Evolutionary conservation across 306 rosid genomes (phyloP).

Genomic region (Astragalus membranaceus): DNA sequence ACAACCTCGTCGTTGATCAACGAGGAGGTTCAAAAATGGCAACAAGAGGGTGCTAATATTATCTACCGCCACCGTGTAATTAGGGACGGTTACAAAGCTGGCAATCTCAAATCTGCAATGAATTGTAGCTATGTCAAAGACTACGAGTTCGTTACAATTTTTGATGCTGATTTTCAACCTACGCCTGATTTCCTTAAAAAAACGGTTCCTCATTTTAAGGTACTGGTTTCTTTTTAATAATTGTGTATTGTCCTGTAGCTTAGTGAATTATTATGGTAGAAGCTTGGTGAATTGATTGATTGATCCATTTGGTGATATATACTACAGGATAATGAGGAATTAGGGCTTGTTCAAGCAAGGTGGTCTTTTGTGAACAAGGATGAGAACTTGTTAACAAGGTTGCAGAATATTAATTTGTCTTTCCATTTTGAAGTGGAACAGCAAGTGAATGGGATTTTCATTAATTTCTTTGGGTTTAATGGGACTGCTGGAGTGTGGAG

Average conservation of each 20-base stretch:
- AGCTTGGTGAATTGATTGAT: background rate
- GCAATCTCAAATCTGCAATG: slow-evolving; percentile 97
- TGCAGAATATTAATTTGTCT: slow-evolving; percentile 78
- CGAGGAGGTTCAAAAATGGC: slow-evolving; percentile 88
- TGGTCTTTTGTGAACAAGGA: slow-evolving; percentile 98
- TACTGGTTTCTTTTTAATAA: slow-evolving; percentile 13
- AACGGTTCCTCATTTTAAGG: slow-evolving; percentile 93
- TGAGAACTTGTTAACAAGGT: slow-evolving; percentile 76
- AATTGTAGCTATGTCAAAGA: slow-evolving; percentile 81
- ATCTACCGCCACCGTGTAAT: slow-evolving; percentile 79
- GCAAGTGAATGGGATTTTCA: slow-evolving; percentile 80
- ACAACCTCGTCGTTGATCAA: slow-evolving; percentile 57
- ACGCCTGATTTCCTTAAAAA: slow-evolving; percentile 69
- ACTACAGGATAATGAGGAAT: slow-evolving; percentile 60
- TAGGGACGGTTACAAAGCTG: slow-evolving; percentile 94
- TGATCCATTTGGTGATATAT: background rate
- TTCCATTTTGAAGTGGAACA: slow-evolving; percentile 96
- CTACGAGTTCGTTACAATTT: slow-evolving; percentile 87
- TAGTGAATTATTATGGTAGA: too few species aligned
- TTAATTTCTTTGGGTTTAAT: slow-evolving; percentile 90
- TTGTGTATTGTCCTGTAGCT: slow-evolving; percentile 2
- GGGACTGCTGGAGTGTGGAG: slow-evolving; percentile 99
- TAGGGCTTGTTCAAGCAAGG: slow-evolving; percentile 88
- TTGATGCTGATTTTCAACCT: slow-evolving; percentile 96
- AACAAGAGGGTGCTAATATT: slow-evolving; percentile 72